Evolutionary conservation across 495 filamentous ascomycete genomes (phyloP), one percentile per base, ranked within the genome.

Genomic region (Penicillium manginii): DNA sequence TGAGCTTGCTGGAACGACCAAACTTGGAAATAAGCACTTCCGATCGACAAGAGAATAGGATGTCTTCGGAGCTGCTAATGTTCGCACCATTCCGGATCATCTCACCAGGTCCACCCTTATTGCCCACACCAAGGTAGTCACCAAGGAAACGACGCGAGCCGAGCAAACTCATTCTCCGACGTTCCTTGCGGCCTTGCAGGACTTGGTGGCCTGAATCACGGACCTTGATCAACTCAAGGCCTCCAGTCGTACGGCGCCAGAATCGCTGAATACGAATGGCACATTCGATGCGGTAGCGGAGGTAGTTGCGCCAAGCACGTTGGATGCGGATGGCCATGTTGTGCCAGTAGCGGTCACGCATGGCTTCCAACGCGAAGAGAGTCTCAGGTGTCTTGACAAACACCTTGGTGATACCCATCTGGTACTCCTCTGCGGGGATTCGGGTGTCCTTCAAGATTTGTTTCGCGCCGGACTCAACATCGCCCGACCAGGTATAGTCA

Each of bases 371-470:
- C 9, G 94, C 96, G 65, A 99, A 99, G 9, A 99, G 76, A 0
- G 96, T 98, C 76, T 99, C 96, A 2, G 96, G 96, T 0, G 96
- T 96, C 73, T 99, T 99, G 78, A 99, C 96, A 61, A 99, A 99
- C 42, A 91, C 93, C 75, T 98, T 99, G 6, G 89, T 92, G 37
- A 96, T 90, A 74, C 96, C 96, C 83, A 99, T 88, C 72, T 99
- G 96, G 77, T 91, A 98, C 71, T 99, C 96, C 63, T 97, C 94
- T 18, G 86, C 79, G 0, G 96, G 93, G 59, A 98, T 98, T 54
- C 90, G 90, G 11, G 93, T 96, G 70, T 98, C 96, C 74, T 93
- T 96, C 60, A 99, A 77, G 60, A 99, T 97, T 68, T 96, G 91
- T 72, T 88, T 91, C n/a, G 92, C 88, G 12, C 91, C 96, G 19